Base-by-base conservation (phyloP, 805 yeast genomes). In the Yarrowia osloensis region DNA sequence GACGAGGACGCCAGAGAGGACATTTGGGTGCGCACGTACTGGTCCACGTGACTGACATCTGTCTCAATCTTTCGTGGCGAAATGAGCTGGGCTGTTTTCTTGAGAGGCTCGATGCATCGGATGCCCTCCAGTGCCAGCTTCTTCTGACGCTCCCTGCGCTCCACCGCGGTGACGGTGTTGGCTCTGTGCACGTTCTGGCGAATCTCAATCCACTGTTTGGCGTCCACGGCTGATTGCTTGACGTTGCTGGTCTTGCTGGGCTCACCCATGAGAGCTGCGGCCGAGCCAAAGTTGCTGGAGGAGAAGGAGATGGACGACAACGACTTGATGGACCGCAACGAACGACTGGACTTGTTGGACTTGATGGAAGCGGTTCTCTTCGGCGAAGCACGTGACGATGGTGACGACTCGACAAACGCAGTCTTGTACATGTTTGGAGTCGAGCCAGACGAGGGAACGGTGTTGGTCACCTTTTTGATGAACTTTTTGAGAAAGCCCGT, bases 141-240 rank as follows among this genome's bases (percentile, higher is more conserved):
- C 37, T 62, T 66, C 66, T 89, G 87, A 70, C 98, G 83, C 17
- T 82, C 79, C 65, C 86, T 88, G 68, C 89, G 86, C 69, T 93
- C 97, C 66, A 82, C 82, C 6, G 85, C 79, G 2, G 89, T 84
- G 26, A 91, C 77, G 0, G 96, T 84, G 70, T 86, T 87, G 67
- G 92, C 86, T 71, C 98, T 82, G 74, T 88, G 85, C 65, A 92
- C 76, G 70, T 87, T 93, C 55, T 85, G 78, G 55, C 83, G 81
- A 17, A 81, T 80, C 26, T 83, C 85, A 22, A 85, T 79, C 88
- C 89, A 85, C 39, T 47, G 44, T 11, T 63, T 37, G n/a, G 67
- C 49, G 21, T 57, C 63, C 63, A 57, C 63, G 9, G 63, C 63
- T 1, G 49, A 39, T 28, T 57, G 63, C 17, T 57, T 57, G 21